These are phyloP conservation scores for Xylariaceae sp. DNA, from an alignment of 2,329 filamentous ascomycete species.

Conservation along the genomic window DNA sequence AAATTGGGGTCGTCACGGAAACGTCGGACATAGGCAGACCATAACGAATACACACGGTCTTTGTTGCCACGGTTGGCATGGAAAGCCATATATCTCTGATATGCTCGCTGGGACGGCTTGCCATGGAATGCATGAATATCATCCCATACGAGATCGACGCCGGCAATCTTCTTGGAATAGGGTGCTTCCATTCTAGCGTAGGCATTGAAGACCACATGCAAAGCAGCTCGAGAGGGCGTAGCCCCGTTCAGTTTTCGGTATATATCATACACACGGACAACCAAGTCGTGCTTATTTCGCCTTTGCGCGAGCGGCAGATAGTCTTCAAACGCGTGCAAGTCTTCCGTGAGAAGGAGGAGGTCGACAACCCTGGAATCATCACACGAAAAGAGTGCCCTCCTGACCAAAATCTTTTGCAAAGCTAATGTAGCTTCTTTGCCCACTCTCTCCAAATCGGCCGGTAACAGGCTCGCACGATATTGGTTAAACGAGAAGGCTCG, in stretches of 20 bases:
- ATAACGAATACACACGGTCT: slow-evolving; percentile 41
- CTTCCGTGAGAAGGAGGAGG: slow-evolving; percentile 39
- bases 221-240: slow-evolving; percentile 34
- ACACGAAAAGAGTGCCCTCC: slow-evolving; percentile 26
- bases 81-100: slow-evolving; percentile 45
- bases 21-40: slow-evolving; percentile 38
- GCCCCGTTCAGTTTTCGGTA: slow-evolving; percentile 42
- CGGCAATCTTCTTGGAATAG: slow-evolving; percentile 34
- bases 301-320: slow-evolving; percentile 36
- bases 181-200: slow-evolving; percentile 30
- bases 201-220: slow-evolving; percentile 42
- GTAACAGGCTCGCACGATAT: slow-evolving; percentile 7
- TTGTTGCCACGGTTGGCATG: slow-evolving; percentile 47
- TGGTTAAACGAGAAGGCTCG: slow-evolving; percentile 22
- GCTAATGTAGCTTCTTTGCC: slow-evolving; percentile 17
- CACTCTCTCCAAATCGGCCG: slow-evolving; percentile 4
- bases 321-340: slow-evolving; percentile 39
- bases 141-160: slow-evolving; percentile 43
- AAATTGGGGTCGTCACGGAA: slow-evolving; percentile 31
- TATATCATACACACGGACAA: slow-evolving; percentile 41
- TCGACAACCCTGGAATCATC: slow-evolving; percentile 25
- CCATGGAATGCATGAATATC: slow-evolving; percentile 45
- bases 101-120: slow-evolving; percentile 41
- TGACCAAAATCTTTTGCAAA: slow-evolving; percentile 27
- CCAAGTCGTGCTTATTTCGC: slow-evolving; percentile 27